These are phyloP conservation scores for Linnemannia schmuckeri DNA, from an alignment of 192 early-diverging fungal species.

Conservation along the genomic window DNA sequence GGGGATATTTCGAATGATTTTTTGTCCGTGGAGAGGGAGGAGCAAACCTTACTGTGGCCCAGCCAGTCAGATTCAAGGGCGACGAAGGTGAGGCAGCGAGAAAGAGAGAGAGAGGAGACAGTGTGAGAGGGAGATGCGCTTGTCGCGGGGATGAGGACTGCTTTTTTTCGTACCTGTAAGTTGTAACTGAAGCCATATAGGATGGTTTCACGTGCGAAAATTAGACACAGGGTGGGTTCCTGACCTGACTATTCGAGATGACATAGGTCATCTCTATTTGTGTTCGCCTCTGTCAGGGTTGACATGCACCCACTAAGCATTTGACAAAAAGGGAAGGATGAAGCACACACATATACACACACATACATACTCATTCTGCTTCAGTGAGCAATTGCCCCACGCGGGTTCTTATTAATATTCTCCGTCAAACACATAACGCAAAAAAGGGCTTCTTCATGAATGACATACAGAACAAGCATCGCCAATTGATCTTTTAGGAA, in stretches of 20 bases:
- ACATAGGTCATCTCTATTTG: no score
- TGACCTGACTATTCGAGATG: not conserved
- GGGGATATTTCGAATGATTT: not conserved
- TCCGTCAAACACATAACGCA: not conserved
- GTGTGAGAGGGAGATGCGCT: not conserved
- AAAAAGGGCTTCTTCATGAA: not conserved
- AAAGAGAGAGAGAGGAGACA: no score
- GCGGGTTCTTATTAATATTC: not conserved
- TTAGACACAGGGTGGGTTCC: not conserved
- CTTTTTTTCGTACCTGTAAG: not conserved
- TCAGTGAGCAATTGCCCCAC: not conserved
- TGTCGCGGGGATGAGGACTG: not conserved
- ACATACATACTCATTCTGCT: not conserved
- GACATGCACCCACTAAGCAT: not conserved
- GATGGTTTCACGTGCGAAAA: not conserved
- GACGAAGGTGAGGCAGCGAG: not conserved
- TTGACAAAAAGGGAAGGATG: not conserved
- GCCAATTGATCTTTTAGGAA: not conserved
- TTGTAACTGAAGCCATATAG: no score
- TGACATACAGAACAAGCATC: not conserved
- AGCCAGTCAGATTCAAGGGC: slow-evolving; percentile 42
- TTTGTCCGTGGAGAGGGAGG: not conserved
- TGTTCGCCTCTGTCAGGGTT: no score
- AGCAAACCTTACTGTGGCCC: not conserved
- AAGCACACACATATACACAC: not conserved